Percentiles rank a stretch among this genome's conserved stretches.
These are phyloP conservation scores for Amanita fuliginea DNA, from an alignment of 768 basidiomycete species.

Conservation along the genomic window DNA sequence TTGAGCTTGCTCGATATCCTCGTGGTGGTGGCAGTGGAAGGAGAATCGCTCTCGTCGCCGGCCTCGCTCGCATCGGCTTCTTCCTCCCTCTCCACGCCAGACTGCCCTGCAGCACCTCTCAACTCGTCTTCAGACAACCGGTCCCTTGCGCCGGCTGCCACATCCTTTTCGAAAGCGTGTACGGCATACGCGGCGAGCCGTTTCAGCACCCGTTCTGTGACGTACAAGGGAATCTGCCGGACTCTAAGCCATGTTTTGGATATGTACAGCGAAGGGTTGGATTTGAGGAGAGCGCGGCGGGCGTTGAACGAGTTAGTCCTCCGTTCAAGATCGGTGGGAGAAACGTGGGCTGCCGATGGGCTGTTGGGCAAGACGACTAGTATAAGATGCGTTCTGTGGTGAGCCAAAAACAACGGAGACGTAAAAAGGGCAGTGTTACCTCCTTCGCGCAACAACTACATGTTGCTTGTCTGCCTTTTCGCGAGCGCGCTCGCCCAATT, in stretches of 20 bases:
- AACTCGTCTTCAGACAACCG: slow-evolving; percentile 66
- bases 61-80: slow-evolving; percentile 16
- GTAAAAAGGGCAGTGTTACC: slow-evolving; percentile 35
- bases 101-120: slow-evolving; percentile 22
- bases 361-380: slow-evolving; percentile 89
- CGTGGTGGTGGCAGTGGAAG: slow-evolving; percentile 21
- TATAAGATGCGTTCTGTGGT: too few relatives aligned
- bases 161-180: slow-evolving; percentile 71
- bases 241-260: slow-evolving; percentile 91
- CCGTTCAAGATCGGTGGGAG: slow-evolving; percentile 72
- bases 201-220: slow-evolving; percentile 82
- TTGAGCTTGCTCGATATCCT: slow-evolving; percentile 12
- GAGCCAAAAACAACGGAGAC: not conserved
- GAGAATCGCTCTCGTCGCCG: slow-evolving; percentile 23
- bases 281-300: slow-evolving; percentile 70
- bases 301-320: slow-evolving; percentile 81
- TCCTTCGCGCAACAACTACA: slow-evolving; percentile 94
- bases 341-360: slow-evolving; percentile 62
- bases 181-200: slow-evolving; percentile 77
- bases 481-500: slow-evolving; percentile 73
- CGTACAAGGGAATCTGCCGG: slow-evolving; percentile 86
- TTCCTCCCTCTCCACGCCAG: slow-evolving; percentile 10
- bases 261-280: slow-evolving; percentile 90
- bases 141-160: slow-evolving; percentile 47
- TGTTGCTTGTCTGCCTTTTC: slow-evolving; percentile 90